Evolutionary conservation across 257 asterid species (phyloP).

Genomic region (Paraleonurus japonicus): DNA sequence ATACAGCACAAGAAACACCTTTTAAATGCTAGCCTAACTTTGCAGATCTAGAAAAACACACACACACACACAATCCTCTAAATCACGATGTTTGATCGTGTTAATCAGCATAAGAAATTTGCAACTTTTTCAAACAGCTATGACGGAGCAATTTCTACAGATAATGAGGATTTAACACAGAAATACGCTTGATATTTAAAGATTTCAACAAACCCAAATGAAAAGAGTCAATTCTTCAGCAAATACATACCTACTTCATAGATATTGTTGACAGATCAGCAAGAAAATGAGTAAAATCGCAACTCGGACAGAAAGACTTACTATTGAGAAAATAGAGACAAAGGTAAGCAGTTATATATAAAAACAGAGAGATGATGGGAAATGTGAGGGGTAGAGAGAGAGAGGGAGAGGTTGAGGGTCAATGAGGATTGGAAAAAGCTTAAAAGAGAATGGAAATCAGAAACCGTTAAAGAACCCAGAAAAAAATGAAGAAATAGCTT

Average conservation of each 20-base stretch:
- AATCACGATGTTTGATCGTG: background rate
- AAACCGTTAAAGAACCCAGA: constrained; percentile 41
- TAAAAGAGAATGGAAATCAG: constrained; percentile 40
- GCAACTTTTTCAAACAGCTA: constrained; percentile 2
- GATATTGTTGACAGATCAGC: constrained; percentile 25
- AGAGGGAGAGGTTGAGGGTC: constrained; percentile 35
- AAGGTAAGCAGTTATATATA: constrained; percentile 29
- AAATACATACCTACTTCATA: constrained; percentile 19
- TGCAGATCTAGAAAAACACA: constrained; percentile 14
- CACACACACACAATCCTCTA: background rate
- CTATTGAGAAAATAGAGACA: background rate
- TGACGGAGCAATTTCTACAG: background rate
- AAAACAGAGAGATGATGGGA: constrained; percentile 15
- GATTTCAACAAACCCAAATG: constrained; percentile 16
- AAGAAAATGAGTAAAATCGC: background rate
- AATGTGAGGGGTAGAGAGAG: constrained; percentile 1
- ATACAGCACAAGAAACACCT: background rate
- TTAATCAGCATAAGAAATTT: background rate
- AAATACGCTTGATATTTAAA: constrained; percentile 16
- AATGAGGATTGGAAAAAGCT: constrained; percentile 54
- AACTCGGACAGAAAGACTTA: background rate
- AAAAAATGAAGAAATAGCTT: constrained; percentile 51
- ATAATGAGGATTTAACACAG: background rate
- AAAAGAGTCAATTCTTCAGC: constrained; percentile 24
- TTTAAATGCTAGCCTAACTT: background rate